Conservation (phyloP, 2,329 filamentous ascomycete species). For the Trematosphaeria pertusa region DNA sequence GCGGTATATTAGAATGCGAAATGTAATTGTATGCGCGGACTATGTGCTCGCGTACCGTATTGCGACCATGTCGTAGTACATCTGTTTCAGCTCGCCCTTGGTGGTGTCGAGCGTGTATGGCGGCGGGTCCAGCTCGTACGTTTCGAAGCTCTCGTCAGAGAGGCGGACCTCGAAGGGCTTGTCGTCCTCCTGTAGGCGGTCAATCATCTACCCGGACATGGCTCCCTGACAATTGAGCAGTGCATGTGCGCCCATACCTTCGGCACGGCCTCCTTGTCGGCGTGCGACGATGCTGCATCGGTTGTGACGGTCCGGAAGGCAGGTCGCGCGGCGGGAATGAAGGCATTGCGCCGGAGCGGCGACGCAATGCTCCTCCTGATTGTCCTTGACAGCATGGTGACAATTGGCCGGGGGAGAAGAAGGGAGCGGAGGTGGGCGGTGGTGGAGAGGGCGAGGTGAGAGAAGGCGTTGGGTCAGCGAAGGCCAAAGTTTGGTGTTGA, state of each 20-base stretch:
- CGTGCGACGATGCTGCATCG: conserved; percentile 89
- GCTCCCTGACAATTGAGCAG: conserved; percentile 6
- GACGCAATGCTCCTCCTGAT: conserved; percentile 49
- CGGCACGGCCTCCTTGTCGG: conserved; percentile 77
- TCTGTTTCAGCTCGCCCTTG: conserved; percentile 98
- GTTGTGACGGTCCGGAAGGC: conserved; percentile 81
- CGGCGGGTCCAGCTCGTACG: conserved; percentile 97
- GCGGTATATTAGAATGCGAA: conserved; percentile 12
- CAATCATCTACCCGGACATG: conserved; percentile 19
- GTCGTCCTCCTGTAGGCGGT: conserved; percentile 76
- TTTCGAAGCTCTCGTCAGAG: conserved; percentile 99
- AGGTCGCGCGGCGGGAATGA: conserved; percentile 42
- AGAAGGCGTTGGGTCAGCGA: conserved; percentile 25
- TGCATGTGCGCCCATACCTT: conserved; percentile 57
- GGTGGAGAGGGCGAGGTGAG: conserved; percentile 22
- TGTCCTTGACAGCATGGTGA: conserved; percentile 50
- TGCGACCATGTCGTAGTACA: conserved; percentile 98
- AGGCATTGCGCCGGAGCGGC: conserved; percentile 48
- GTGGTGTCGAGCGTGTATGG: conserved; percentile 91
- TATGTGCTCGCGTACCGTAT: conserved; percentile 71
- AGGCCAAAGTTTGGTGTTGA: conserved; percentile 30
- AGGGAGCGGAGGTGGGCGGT: conserved; percentile 23
- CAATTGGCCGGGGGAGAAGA: conserved; percentile 25
- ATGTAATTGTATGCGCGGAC: conserved; percentile 3
- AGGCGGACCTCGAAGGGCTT: conserved; percentile 91